Evolutionary conservation across 176 grass and related monocot genomes (phyloP), one percentile per base, ranked within the genome.

Genomic region (Pontederia paniculata): DNA sequence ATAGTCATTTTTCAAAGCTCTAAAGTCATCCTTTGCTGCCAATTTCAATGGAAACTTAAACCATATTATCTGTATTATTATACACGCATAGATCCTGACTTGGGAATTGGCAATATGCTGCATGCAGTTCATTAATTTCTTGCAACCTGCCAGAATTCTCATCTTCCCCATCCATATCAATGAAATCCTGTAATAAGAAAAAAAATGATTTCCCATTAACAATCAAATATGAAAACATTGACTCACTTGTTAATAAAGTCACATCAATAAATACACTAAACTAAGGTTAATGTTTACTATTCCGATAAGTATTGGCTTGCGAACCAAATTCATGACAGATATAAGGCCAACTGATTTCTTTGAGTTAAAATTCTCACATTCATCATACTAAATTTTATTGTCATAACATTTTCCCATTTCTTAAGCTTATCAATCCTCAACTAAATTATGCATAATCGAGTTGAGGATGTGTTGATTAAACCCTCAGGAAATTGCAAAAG

Each of bases 81-180:
- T n/a, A n/a, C n/a, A n/a, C n/a, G 20, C 74, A 19, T 9, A 12
- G 16, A 61, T 15, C 55, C 22, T 16, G 19, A 16, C 28, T 31
- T 53, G 57, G 44, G 43, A 81, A 87, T 70, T 97, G 86, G 25
- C 75, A 76, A 54, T 87, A 97, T 28, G 71, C 76, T 9, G 55
- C 41, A 61, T 58, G 74, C 54, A 97, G 53, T 12, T 55, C 0
- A 8, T 84, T 68, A 52, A 97, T 86, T 72, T 74, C 74, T 31
- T 84, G 74, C 50, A 81, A 75, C 65, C 65, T 80, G 12, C 77
- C 83, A 2, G 61, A 70, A 51, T 84, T 63, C 56, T 90, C 68
- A n/a, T 97, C 79, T 72, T 81, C 77, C 44, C 44, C 77, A 70
- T 87, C 91, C 86, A 84, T 87, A 52, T 90, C 86, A 15, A 97